Base-by-base conservation (phyloP, 306 rosid genomes). In the Hippophae tibetana region DNA sequence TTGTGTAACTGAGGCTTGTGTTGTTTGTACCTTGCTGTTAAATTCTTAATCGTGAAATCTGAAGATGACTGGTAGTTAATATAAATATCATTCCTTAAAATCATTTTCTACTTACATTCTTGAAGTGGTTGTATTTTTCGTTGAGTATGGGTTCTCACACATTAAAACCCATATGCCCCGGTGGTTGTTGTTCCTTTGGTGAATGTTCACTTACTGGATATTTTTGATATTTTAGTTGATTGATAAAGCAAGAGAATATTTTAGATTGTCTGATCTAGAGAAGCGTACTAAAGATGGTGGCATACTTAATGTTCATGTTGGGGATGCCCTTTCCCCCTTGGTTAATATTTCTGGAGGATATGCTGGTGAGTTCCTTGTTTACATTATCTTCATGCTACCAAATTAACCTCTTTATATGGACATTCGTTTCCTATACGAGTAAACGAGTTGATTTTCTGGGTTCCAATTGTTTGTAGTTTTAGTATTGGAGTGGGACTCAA, bases 231-330 rank as follows among this genome's bases (percentile, higher is more conserved):
- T 71, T 25, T 63, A 92, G 98, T 82, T 92, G 79, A 87, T 92
- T 58, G 84, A 85, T 69, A 78, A 86, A 81, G 95, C 95, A 1
- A 87, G 98, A 73, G 82, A 79, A 11, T 78, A 74, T 62, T 61
- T 92, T 74, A 95, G 96, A 54, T 80, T 92, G 25, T 83, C 82
- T 57, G 84, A 73, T 69, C 84, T 87, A 69, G 98, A 92, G 85
- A 85, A 85, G 75, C 65, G 9, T 62, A 83, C 95, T 56, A 54
- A 76, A 57, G 82, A 80, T 67, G 95, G 98, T 52, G 96, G 98
- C 47, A 23, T 79, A 57, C 86, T 92, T 47, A 92, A 79, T 55
- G 70, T 92, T 66, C 85, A 74, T 70, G 74, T 87, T 27, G 98
- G 95, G 4, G 82, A 92, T 80, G 98, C 78, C 43, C 79, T 92